Conservation (phyloP, 2,329 filamentous ascomycete species). For the Colletotrichum sp. region DNA sequence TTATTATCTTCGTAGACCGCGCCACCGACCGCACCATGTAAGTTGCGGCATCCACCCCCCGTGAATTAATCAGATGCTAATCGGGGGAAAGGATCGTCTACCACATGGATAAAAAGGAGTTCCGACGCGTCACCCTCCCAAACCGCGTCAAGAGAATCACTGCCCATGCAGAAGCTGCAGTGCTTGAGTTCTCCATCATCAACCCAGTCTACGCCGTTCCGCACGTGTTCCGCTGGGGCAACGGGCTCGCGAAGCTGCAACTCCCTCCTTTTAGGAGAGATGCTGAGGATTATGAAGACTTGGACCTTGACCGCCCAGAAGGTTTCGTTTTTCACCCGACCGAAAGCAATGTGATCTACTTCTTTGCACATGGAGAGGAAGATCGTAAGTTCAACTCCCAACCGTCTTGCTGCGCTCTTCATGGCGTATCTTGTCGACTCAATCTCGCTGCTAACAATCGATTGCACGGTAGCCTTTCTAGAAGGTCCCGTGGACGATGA, state of each 20-base stretch:
- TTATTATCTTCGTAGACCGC: not conserved
- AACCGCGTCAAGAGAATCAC: not conserved
- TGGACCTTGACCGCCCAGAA: not conserved
- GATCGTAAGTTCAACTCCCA: not conserved
- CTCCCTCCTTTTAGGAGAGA: not conserved
- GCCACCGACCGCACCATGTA: not conserved
- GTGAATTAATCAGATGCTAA: not conserved
- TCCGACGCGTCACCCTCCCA: not conserved
- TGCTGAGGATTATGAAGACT: too few relatives aligned
- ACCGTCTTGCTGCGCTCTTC: too few relatives aligned
- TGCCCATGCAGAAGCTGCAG: not conserved
- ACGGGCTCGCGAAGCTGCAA: not conserved
- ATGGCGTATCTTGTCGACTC: accelerated
- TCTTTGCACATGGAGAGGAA: not conserved
- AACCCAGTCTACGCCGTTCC: not conserved
- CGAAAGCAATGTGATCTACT: not conserved
- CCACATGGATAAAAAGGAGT: not conserved
- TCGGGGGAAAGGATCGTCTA: not conserved
- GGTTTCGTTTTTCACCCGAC: not conserved
- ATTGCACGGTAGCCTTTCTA: too few relatives aligned
- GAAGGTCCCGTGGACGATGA: accelerated
- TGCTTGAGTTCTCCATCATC: not conserved
- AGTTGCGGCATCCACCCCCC: not conserved
- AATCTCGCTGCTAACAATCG: not conserved
- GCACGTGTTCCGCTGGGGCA: not conserved